phyloP scores from a whole-genome alignment of 2,329 filamentous ascomycete genomes.

The Mycosphaerella sp. region DNA sequence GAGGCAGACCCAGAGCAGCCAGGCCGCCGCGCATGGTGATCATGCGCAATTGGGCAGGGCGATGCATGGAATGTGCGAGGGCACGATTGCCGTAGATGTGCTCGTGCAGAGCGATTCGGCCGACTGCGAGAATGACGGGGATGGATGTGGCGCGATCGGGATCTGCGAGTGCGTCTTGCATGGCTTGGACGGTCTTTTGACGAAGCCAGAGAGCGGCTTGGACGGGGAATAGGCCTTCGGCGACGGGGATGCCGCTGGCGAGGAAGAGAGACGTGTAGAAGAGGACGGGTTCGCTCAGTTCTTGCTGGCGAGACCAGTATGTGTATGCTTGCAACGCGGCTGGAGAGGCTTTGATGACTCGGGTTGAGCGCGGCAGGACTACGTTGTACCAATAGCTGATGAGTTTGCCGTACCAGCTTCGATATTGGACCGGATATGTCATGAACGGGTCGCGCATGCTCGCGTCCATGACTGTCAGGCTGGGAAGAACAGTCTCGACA shows the following conservation, averaged over 20 bases:
- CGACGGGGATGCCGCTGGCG: conserved; percentile 23
- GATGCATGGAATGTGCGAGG: conserved; percentile 20
- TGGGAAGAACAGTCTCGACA: conserved; percentile 12
- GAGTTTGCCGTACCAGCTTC: conserved; percentile 22
- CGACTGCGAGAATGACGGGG: conserved; percentile 24
- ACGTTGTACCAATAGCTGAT: conserved; percentile 23
- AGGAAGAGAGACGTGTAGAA: conserved; percentile 24
- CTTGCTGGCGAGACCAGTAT: conserved; percentile 19
- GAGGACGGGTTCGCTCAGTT: conserved; percentile 21
- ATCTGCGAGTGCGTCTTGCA: conserved; percentile 24
- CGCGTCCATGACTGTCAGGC: conserved; percentile 16
- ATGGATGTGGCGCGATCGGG: conserved; percentile 19
- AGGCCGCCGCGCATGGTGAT: conserved; percentile 19
- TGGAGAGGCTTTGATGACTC: conserved; percentile 19
- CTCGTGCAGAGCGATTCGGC: conserved; percentile 25
- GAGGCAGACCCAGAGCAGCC: conserved; percentile 14
- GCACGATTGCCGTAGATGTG: conserved; percentile 23
- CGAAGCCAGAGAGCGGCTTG: conserved; percentile 17
- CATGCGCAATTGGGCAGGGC: conserved; percentile 20
- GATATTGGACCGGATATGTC: conserved; percentile 21
- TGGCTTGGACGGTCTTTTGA: conserved; percentile 19
- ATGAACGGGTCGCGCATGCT: conserved; percentile 22
- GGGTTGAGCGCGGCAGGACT: conserved; percentile 11
- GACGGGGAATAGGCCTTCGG: conserved; percentile 18
- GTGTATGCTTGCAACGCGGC: conserved; percentile 16